Evolutionary conservation across 2,329 filamentous ascomycete genomes (phyloP), one percentile per base, ranked within the genome.

Genomic region (Chrysoporthe austroafricana): DNA sequence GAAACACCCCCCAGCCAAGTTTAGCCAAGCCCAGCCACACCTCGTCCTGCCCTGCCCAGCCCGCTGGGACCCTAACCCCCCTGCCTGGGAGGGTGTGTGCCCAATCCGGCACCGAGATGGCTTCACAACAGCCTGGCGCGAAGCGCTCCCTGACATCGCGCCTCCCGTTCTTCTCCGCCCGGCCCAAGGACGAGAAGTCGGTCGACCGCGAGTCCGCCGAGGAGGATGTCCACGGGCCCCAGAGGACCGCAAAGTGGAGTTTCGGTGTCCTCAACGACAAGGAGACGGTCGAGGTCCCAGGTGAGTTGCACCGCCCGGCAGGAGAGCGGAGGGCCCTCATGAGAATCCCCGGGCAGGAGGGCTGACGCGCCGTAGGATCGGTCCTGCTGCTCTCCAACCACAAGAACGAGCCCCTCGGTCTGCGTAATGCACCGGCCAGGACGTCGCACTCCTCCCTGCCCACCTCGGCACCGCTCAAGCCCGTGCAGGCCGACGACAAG

Each of bases 201-300:
- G 50, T 59, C 26, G 32, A 34, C 8, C 61, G 62, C 18, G 62
- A 57, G 3, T 70, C 68, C 0, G 63, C 50, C 16, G 68, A 64
- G 18, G 66, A 26, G 2, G 26, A 26, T 2, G 26, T 26, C 26
- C 26, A 26, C 26, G 26, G 67, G 18, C 21, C 58, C 16, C 14
- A 39, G n/a, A 52, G 26, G 34, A 21, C 66, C 9, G 62, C 81
- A 7, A 84, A 76, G 78, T 89, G 86, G 87, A 85, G 81, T 61
- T 82, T 97, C 81, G 94, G 94, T n/a, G 92, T 97, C 36, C 78
- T 97, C 71, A 94, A 93, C 74, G 93, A 96, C 73, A 87, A 82
- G 60, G 78, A 90, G 67, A 97, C 94, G 0, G 91, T 96, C 70
- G 92, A 97, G 79, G 94, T 97, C 14, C 94, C 94, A 72, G 93